Percentiles rank a stretch among this genome's conserved stretches.
These are phyloP conservation scores for Pelargonium australe DNA, from an alignment of 441 rosid genomes.

Conservation along the genomic window DNA sequence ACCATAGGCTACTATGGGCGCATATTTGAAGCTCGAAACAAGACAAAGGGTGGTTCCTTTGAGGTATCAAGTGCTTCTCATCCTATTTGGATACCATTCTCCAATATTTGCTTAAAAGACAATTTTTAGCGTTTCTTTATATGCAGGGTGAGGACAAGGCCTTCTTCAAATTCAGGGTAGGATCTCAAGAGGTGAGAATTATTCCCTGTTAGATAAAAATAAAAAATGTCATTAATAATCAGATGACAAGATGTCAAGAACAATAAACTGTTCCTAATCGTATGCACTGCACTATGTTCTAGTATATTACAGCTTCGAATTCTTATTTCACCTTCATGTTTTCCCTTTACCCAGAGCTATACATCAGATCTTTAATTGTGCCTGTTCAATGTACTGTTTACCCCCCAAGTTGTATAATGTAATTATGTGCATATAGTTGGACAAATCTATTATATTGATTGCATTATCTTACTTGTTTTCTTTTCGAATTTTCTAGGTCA, in stretches of 20 bases:
- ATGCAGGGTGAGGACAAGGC: slow-evolving; percentile 88
- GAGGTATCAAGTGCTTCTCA: slow-evolving; percentile 43
- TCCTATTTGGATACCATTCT: slow-evolving; percentile 10
- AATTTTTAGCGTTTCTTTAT: slow-evolving; percentile 16
- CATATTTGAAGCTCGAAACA: slow-evolving; percentile 98
- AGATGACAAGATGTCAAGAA: slow-evolving; percentile 8
- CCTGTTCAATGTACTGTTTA: background rate
- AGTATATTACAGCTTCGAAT: too few species aligned
- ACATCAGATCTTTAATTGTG: background rate
- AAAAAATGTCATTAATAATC: background rate
- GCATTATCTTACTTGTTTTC: background rate
- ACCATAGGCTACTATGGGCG: slow-evolving; percentile 98
- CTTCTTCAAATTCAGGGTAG: slow-evolving; percentile 72
- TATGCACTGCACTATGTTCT: background rate
- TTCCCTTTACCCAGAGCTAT: background rate
- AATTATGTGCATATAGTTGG: background rate
- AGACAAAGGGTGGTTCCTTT: slow-evolving; percentile 92
- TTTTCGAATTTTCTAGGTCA: slow-evolving; percentile 49
- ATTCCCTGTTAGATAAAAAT: slow-evolving; percentile 8
- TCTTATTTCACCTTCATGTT: too few species aligned
- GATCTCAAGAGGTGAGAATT: slow-evolving; percentile 56
- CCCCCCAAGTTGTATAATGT: background rate
- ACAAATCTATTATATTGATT: background rate
- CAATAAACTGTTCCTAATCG: slow-evolving; percentile 6
- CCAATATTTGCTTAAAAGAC: slow-evolving; percentile 6